Base-by-base conservation (phyloP, 2,329 filamentous ascomycete genomes). In the Cordyceps pruinosa region DNA sequence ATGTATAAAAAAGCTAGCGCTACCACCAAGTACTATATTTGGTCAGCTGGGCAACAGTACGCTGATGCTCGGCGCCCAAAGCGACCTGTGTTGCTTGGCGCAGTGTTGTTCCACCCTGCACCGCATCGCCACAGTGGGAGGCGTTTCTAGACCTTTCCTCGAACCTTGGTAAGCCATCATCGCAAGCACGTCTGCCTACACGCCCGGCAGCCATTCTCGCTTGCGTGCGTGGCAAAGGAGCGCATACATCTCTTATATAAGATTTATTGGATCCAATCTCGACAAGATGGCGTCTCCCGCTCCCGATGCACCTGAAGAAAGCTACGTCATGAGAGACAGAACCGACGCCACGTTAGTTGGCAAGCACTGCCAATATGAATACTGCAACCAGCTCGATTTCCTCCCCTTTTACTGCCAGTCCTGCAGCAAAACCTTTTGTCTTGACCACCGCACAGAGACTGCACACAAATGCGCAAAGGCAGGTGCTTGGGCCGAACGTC, bases 301-400 rank as follows among this genome's bases (percentile, higher is more conserved):
- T 58, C 61, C 65, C 55, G 66, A 68, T 53, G 59, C 69, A 59
- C 69, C 73, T 55, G 75, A 77, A 61, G 79, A 77, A 48, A 86
- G 78, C 69, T 90, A 86, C 76, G 80, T 86, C 70, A 92, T 92
- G 87, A 79, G 87, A 67, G 81, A 84, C 66, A 80, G 73, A 59
- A 69, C 80, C 69, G 92, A 97, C 73, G 87, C 92, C 48, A 87
- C 89, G 66, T 82, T 92, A 25, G 87, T 97, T 65, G 94, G 94
- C 72, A 84, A 84, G 61, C 92, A 97, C 77, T 99, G 94, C 81
- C 85, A 97, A 72, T 87, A 89, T 73, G 78, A 87, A 62, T 95
- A 90, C 78, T 99, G 94, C 79, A 88, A 92, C 70, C 89, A 94
- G 69, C 88, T 97, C 60, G 94, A 97, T 74, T 97, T 99, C 72